Evolutionary conservation across 306 rosid species (phyloP).

Genomic region (Leucaena leucocephala): DNA sequence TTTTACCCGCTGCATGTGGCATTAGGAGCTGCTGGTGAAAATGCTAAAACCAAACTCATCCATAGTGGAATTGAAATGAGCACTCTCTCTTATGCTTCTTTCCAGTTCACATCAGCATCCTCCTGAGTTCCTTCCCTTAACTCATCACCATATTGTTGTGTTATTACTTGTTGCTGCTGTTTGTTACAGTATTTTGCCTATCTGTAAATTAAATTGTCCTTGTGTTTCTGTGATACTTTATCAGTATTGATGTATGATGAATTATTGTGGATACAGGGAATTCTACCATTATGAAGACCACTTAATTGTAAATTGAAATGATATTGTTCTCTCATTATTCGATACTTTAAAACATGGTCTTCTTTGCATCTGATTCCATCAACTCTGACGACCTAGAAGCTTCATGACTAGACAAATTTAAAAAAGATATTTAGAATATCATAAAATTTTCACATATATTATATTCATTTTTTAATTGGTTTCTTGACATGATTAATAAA

Average conservation of each 20-base stretch:
- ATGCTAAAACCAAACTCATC: conserved; percentile 60
- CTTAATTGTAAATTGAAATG: not conserved
- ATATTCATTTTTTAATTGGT: not conserved
- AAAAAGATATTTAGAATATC: no score
- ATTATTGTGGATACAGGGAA: not conserved
- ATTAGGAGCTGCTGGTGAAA: conserved; percentile 75
- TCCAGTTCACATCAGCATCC: conserved; percentile 55
- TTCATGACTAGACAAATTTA: no score
- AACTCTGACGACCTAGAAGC: no score
- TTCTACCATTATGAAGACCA: no score
- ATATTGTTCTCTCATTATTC: not conserved
- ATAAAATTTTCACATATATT: not conserved
- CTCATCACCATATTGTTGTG: not conserved
- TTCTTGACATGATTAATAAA: not conserved
- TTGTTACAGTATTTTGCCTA: not conserved
- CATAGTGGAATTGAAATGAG: conserved; percentile 67
- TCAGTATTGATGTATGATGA: conserved; percentile 5
- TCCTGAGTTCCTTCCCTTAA: conserved; percentile 18
- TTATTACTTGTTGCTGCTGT: not conserved
- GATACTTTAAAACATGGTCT: no score
- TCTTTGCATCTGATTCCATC: no score
- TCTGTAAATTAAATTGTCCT: conserved; percentile 20
- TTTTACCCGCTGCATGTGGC: conserved; percentile 83
- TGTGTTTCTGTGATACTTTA: conserved; percentile 16
- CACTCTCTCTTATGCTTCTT: conserved; percentile 76